Conservation (phyloP, 208 protist species). For the Trypanosoma grayi region DNA sequence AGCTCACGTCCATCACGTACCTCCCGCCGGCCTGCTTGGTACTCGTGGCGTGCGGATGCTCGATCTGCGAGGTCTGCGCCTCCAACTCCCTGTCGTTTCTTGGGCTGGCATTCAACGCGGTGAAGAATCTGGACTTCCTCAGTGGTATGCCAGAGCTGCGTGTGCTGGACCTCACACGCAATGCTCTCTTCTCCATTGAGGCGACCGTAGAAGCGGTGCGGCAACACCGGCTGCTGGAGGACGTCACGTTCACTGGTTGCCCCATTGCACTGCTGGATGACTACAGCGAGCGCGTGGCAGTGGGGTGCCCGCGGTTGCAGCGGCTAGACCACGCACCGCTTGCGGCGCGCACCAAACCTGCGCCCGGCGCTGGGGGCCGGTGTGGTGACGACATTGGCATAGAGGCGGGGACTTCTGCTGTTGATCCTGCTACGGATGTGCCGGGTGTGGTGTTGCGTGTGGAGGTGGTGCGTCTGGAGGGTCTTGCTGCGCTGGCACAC, state of each 20-base stretch:
- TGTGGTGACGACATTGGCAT: background rate
- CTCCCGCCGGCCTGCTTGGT: slow-evolving; percentile 57
- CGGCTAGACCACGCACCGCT: slow-evolving; percentile 48
- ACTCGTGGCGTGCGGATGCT: slow-evolving; percentile 55
- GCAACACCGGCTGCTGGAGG: slow-evolving; percentile 42
- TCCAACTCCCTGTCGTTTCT: slow-evolving; percentile 38
- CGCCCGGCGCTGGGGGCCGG: background rate
- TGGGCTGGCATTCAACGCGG: slow-evolving; percentile 60
- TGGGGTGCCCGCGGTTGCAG: slow-evolving; percentile 47
- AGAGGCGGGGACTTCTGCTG: background rate
- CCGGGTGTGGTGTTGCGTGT: slow-evolving; percentile 31
- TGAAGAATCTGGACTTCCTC: slow-evolving; percentile 48
- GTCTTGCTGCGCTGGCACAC: slow-evolving; percentile 33
- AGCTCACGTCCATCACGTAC: slow-evolving; percentile 38
- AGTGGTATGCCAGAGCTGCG: slow-evolving; percentile 44
- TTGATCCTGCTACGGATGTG: background rate
- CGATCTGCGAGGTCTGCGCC: slow-evolving; percentile 13
- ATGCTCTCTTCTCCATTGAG: slow-evolving; percentile 47
- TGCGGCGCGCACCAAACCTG: background rate
- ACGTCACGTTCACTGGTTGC: slow-evolving; percentile 66
- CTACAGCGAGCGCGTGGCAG: slow-evolving; percentile 47
- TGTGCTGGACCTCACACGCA: slow-evolving; percentile 69
- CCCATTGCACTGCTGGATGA: slow-evolving; percentile 63
- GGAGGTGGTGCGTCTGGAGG: slow-evolving; percentile 40
- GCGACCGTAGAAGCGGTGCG: slow-evolving; percentile 29